Percentiles rank a stretch among this genome's conserved stretches.
phyloP scores from a whole-genome alignment of 2,329 filamentous ascomycete species.

The Ascocoryne sarcoides region DNA sequence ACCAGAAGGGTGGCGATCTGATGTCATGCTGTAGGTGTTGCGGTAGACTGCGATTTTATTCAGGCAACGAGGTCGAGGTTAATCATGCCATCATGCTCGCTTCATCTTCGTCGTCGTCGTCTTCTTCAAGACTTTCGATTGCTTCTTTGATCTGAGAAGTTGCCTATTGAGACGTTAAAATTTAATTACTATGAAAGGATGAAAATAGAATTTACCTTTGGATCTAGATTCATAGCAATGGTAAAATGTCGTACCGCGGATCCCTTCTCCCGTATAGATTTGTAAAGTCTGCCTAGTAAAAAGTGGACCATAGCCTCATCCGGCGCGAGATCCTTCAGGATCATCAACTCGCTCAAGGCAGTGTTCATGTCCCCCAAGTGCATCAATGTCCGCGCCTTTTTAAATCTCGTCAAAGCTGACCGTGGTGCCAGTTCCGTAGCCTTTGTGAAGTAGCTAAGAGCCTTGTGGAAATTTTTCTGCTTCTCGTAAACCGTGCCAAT shows the following conservation, averaged over 20 bases:
- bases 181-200: slow-evolving; percentile 10
- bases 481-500: slow-evolving; percentile 87
- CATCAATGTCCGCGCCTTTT: slow-evolving; percentile 82
- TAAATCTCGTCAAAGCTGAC: slow-evolving; percentile 79
- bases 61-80: too few relatives aligned
- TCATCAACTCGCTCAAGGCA: slow-evolving; percentile 73
- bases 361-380: slow-evolving; percentile 60
- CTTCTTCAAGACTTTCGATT: slow-evolving; percentile 81
- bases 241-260: slow-evolving; percentile 91
- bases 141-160: slow-evolving; percentile 92
- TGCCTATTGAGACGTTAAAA: slow-evolving; percentile 46
- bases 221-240: slow-evolving; percentile 88
- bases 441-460: slow-evolving; percentile 71
- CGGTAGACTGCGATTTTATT: too few relatives aligned
- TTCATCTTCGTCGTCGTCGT: slow-evolving; percentile 48
- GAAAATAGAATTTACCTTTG: slow-evolving; percentile 58
- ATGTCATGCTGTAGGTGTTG: not conserved
- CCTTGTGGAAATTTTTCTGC: slow-evolving; percentile 70
- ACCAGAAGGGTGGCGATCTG: not conserved
- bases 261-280: slow-evolving; percentile 61
- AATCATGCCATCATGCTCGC: slow-evolving; percentile 21
- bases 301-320: slow-evolving; percentile 97
- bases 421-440: slow-evolving; percentile 76
- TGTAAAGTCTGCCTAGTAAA: slow-evolving; percentile 77
- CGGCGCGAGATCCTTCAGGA: slow-evolving; percentile 84